These are phyloP conservation scores for Phytophthora ramorum DNA, from an alignment of 352 stramenopile species.

Conservation along the genomic window DNA sequence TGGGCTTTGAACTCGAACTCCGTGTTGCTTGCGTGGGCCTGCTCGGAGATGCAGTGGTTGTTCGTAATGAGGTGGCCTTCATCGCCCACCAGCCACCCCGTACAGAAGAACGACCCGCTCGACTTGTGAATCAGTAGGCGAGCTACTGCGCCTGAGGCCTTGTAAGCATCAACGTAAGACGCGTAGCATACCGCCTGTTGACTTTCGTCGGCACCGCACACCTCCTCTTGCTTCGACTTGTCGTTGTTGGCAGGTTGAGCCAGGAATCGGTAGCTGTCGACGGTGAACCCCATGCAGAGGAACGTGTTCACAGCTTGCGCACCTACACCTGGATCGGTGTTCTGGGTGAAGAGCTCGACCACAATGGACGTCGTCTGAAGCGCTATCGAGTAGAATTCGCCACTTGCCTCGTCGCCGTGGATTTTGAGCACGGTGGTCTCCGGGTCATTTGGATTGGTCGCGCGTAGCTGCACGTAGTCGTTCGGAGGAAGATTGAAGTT, in stretches of 20 bases:
- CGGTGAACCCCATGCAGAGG: slow-evolving; percentile 54
- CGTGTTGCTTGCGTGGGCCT: slow-evolving; percentile 54
- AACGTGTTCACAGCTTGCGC: slow-evolving; percentile 32
- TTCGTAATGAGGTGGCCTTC: slow-evolving; percentile 84
- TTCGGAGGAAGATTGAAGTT: slow-evolving; percentile 64
- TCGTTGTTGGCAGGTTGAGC: slow-evolving; percentile 31
- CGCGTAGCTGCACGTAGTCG: slow-evolving; percentile 63
- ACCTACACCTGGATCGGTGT: slow-evolving; percentile 16
- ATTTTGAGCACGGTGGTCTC: slow-evolving; percentile 46
- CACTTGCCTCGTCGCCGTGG: slow-evolving; percentile 33
- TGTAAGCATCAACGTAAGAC: slow-evolving; percentile 23
- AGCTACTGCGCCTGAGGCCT: slow-evolving; percentile 46
- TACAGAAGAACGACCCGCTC: slow-evolving; percentile 67
- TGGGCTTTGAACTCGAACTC: slow-evolving; percentile 76
- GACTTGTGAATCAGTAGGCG: slow-evolving; percentile 75
- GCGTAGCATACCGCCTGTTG: slow-evolving; percentile 59
- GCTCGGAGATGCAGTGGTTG: slow-evolving; percentile 73
- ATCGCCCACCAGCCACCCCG: slow-evolving; percentile 73
- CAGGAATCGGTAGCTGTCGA: slow-evolving; percentile 56
- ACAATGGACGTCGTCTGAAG: slow-evolving; percentile 49
- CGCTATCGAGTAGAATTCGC: slow-evolving; percentile 46
- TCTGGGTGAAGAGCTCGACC: slow-evolving; percentile 57
- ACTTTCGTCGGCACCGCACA: slow-evolving; percentile 76
- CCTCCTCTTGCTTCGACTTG: slow-evolving; percentile 41
- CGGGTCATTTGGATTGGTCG: slow-evolving; percentile 30